Evolutionary conservation across 148 eudicot genomes (phyloP).

Genomic region (Diospyros lotus): DNA sequence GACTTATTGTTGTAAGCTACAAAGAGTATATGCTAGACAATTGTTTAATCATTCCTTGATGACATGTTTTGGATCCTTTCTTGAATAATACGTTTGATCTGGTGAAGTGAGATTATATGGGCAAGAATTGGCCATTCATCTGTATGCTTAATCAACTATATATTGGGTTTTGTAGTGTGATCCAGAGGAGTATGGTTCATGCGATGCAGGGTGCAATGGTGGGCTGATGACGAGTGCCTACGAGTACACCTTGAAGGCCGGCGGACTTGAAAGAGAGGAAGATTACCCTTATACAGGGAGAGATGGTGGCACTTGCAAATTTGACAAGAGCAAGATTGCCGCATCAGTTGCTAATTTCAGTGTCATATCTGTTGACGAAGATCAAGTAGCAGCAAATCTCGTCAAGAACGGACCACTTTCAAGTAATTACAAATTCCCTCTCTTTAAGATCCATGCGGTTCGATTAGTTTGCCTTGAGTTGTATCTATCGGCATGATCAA

Average conservation of each 20-base stretch:
- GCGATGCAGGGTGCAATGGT: conserved; percentile 75
- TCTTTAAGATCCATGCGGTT: neutral
- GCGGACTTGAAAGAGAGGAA: conserved; percentile 60
- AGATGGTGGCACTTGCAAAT: conserved; percentile 56
- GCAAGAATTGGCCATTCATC: neutral
- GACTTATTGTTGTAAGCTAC: too few species aligned
- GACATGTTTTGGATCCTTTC: neutral
- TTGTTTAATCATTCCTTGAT: neutral
- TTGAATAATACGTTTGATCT: neutral
- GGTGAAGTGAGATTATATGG: neutral
- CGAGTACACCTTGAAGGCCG: conserved; percentile 68
- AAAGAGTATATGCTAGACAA: too few species aligned
- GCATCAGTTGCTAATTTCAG: conserved; percentile 75
- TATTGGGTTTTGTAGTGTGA: conserved; percentile 51
- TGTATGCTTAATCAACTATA: neutral
- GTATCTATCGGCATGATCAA: neutral
- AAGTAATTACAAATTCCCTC: conserved; percentile 22
- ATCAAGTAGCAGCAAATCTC: conserved; percentile 78
- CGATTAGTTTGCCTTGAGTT: neutral
- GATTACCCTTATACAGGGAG: conserved; percentile 78
- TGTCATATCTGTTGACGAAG: conserved; percentile 65
- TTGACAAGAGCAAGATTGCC: conserved; percentile 65
- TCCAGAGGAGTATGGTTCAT: conserved; percentile 60
- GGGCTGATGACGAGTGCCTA: conserved; percentile 82
- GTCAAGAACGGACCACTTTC: conserved; percentile 86